These are phyloP conservation scores for Protomyces inouyei DNA, from an alignment of 1,139 yeast genomes.

Conservation along the genomic window DNA sequence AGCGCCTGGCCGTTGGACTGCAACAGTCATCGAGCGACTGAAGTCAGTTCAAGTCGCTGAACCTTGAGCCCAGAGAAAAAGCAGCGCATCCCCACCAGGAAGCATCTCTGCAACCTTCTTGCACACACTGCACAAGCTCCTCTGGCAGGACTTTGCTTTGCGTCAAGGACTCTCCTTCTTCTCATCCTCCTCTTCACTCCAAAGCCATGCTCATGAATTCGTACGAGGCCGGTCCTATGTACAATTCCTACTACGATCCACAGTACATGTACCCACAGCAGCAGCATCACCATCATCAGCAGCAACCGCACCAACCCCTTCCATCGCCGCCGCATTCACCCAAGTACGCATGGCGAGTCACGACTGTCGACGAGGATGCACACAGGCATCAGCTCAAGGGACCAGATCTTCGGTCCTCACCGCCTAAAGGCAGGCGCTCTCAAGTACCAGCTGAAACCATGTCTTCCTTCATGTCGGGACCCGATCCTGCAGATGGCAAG, in stretches of 20 bases:
- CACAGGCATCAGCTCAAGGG: slow-evolving; percentile 8
- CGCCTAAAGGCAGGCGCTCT: slow-evolving; percentile 22
- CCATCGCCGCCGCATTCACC: slow-evolving; percentile 23
- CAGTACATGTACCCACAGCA: slow-evolving; percentile 10
- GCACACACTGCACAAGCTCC: not conserved
- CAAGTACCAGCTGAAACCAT: slow-evolving; percentile 31
- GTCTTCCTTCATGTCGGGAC: slow-evolving; percentile 46
- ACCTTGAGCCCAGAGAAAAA: not conserved
- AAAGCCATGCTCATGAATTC: not conserved
- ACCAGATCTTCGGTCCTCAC: slow-evolving; percentile 8
- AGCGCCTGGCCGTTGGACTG: not conserved
- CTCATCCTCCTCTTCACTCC: not conserved
- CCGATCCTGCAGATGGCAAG: slow-evolving; percentile 57
- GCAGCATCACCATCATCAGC: not conserved
- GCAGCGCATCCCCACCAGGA: not conserved
- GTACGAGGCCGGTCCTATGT: slow-evolving; percentile 17
- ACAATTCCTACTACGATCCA: slow-evolving; percentile 14
- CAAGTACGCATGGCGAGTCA: slow-evolving; percentile 23
- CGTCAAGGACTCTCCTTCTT: not conserved
- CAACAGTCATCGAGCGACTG: not conserved
- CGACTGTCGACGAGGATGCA: slow-evolving; percentile 24
- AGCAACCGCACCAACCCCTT: slow-evolving; percentile 11
- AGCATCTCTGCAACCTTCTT: not conserved
- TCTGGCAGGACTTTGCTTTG: slow-evolving; percentile 16
- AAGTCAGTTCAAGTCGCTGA: not conserved